phyloP scores from a whole-genome alignment of 2,329 filamentous ascomycete genomes.

The Pseudocercospora musae region DNA sequence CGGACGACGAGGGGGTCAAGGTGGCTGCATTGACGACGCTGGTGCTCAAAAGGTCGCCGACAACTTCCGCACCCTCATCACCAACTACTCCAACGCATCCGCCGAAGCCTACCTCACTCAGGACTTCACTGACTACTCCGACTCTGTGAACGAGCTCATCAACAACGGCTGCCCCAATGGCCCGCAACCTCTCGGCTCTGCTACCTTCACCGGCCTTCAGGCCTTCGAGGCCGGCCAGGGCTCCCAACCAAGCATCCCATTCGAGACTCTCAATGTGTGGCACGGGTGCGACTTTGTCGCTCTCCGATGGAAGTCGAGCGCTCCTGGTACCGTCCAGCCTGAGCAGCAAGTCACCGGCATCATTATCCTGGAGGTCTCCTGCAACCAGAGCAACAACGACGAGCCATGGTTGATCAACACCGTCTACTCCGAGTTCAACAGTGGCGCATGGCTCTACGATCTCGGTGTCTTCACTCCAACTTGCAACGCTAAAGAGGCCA shows the following conservation, averaged over 20 bases:
- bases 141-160: constrained; percentile 35
- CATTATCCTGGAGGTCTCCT: constrained; percentile 28
- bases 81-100: constrained; percentile 28
- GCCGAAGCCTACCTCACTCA: constrained; percentile 28
- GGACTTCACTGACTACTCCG: constrained; percentile 36
- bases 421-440: constrained; percentile 34
- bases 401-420: constrained; percentile 32
- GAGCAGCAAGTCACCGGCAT: constrained; percentile 29
- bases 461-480: constrained; percentile 24
- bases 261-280: constrained; percentile 34
- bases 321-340: constrained; percentile 20
- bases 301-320: constrained; percentile 29
- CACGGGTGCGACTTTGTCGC: constrained; percentile 33
- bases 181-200: constrained; percentile 23
- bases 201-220: constrained; percentile 29
- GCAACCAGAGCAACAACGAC: constrained; percentile 5
- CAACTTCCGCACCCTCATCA: constrained; percentile 35
- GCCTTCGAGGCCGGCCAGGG: constrained; percentile 32
- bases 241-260: constrained; percentile 31
- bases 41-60: constrained; percentile 27
- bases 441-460: constrained; percentile 31
- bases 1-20: neutral
- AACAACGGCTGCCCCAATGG: constrained; percentile 28
- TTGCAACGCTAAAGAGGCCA: constrained; percentile 10
- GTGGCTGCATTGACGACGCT: constrained; percentile 3